phyloP scores from a whole-genome alignment of 2,329 filamentous ascomycete genomes.

The Xylariaceae sp. region DNA sequence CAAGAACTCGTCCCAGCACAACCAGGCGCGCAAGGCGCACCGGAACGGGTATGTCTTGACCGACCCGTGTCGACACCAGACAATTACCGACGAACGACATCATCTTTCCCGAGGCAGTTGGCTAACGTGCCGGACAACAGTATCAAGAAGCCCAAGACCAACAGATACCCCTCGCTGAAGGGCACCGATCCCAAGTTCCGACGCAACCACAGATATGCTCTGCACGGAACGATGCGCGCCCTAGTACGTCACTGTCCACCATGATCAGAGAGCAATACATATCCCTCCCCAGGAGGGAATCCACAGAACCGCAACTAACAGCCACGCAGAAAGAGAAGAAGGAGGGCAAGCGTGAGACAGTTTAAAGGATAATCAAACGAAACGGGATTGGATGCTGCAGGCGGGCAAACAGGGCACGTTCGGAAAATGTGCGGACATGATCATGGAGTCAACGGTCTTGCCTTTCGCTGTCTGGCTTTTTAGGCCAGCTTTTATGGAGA shows the following conservation, averaged over 20 bases:
- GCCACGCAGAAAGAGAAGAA: slow-evolving; percentile 75
- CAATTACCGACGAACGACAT: slow-evolving; percentile 1
- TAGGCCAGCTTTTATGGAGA: slow-evolving; percentile 28
- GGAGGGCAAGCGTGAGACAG: slow-evolving; percentile 89
- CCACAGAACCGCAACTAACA: slow-evolving; percentile 19
- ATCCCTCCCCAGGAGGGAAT: too few species aligned
- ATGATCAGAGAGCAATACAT: too few species aligned
- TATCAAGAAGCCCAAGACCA: slow-evolving; percentile 99
- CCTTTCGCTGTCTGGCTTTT: slow-evolving; percentile 25
- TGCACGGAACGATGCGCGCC: slow-evolving; percentile 97
- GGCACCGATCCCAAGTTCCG: slow-evolving; percentile 99
- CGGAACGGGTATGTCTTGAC: slow-evolving; percentile 78
- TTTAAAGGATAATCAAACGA: slow-evolving; percentile 42
- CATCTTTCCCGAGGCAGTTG: background rate
- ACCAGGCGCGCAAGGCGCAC: slow-evolving; percentile 98
- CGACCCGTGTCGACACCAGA: slow-evolving; percentile 2
- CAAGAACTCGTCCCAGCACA: slow-evolving; percentile 99
- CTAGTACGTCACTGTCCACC: slow-evolving; percentile 60
- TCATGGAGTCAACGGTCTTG: slow-evolving; percentile 33
- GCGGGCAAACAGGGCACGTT: slow-evolving; percentile 29
- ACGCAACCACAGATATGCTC: slow-evolving; percentile 99
- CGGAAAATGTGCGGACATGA: slow-evolving; percentile 29
- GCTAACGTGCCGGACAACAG: slow-evolving; percentile 41
- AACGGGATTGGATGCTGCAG: slow-evolving; percentile 24
- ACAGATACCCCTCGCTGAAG: slow-evolving; percentile 97